Evolutionary conservation across 805 yeast species (phyloP).

Genomic region (Soucietia sequanensis): DNA sequence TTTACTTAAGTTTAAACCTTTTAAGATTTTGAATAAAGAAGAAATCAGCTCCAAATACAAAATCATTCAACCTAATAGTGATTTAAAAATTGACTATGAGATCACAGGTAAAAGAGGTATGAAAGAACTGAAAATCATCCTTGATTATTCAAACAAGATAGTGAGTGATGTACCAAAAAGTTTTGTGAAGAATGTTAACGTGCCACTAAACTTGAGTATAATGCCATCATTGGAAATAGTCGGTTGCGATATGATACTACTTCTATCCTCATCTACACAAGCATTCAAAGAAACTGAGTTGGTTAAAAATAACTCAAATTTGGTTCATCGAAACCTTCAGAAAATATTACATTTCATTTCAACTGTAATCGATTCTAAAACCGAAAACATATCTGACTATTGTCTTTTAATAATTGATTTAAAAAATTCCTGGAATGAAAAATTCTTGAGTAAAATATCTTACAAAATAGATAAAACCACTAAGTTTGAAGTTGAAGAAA

Average conservation of each 20-base stretch:
- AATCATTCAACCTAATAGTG: conserved; percentile 37
- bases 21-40: conserved; percentile 49
- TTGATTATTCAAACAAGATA: conserved; percentile 56
- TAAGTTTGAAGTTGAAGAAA: conserved; percentile 26
- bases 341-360: conserved; percentile 29
- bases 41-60: conserved; percentile 35
- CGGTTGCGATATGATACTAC: conserved; percentile 71
- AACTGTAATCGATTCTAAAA: conserved; percentile 13
- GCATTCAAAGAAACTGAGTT: conserved; percentile 6
- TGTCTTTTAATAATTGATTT: conserved; percentile 71
- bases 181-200: conserved; percentile 53
- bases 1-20: conserved; percentile 55
- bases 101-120: conserved; percentile 74
- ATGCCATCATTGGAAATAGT: conserved; percentile 72
- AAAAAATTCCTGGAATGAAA: conserved; percentile 76
- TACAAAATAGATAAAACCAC: conserved; percentile 26
- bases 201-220: conserved; percentile 71
- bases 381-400: conserved; percentile 46
- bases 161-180: conserved; percentile 16
- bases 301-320: background rate
- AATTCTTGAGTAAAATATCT: conserved; percentile 28
- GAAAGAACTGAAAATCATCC: conserved; percentile 57
- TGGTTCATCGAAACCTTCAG: conserved; percentile 13
- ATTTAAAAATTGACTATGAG: conserved; percentile 52
- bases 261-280: conserved; percentile 29